Evolutionary conservation across 2,329 filamentous ascomycete species (phyloP).

Genomic region (Aspergillus bombycis): DNA sequence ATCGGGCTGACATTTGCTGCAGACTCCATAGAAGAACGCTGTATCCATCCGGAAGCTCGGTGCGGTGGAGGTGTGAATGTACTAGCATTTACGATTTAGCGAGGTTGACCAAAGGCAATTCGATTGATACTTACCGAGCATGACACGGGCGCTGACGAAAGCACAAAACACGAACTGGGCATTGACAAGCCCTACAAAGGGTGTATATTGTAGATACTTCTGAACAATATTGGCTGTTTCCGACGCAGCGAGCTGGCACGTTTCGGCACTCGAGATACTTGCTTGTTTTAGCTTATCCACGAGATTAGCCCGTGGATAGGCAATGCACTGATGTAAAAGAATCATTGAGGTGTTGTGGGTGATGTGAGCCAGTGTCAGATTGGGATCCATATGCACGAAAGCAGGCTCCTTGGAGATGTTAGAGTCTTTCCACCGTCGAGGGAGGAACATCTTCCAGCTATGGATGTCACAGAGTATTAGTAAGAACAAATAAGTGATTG

Average conservation of each 20-base stretch:
- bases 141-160: background rate
- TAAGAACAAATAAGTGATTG: background rate
- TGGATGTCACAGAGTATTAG: background rate
- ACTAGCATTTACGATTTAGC: background rate
- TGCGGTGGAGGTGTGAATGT: background rate
- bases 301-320: conserved; percentile 32
- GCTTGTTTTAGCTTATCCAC: background rate
- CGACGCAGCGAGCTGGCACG: background rate
- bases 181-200: background rate
- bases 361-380: conserved; percentile 53
- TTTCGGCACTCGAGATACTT: background rate
- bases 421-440: background rate
- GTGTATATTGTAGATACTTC: background rate
- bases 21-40: background rate
- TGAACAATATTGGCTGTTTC: background rate
- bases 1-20: background rate
- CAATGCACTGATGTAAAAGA: conserved; percentile 53
- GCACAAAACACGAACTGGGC: background rate
- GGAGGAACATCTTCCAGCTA: background rate
- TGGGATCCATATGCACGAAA: conserved; percentile 47
- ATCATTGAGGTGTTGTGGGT: conserved; percentile 57
- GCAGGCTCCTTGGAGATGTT: background rate
- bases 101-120: background rate
- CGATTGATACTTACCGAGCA: background rate
- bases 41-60: background rate